Conservation (phyloP, 2,329 filamentous ascomycete species). For the Aspergillus sp. region DNA sequence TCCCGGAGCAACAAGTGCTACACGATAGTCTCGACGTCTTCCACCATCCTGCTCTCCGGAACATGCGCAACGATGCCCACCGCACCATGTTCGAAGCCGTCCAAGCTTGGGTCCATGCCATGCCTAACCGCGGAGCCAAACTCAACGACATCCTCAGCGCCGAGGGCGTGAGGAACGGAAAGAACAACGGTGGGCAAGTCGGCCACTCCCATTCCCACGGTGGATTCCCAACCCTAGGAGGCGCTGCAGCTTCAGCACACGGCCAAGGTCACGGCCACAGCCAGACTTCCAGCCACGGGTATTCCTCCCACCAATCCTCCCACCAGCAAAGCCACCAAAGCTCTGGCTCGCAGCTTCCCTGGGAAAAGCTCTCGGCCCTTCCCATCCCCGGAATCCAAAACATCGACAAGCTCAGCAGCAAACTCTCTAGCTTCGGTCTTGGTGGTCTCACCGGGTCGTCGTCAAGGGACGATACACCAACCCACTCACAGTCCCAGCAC, state of each 20-base stretch:
- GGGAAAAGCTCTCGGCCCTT: slow-evolving; percentile 33
- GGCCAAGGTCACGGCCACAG: slow-evolving; percentile 19
- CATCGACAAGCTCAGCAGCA: slow-evolving; percentile 34
- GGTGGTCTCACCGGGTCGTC: slow-evolving; percentile 21
- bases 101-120: slow-evolving; percentile 72
- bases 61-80: slow-evolving; percentile 76
- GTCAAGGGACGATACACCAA: slow-evolving; percentile 19
- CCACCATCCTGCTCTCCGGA: slow-evolving; percentile 83
- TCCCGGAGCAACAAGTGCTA: slow-evolving; percentile 79
- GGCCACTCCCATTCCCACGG: slow-evolving; percentile 31
- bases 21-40: slow-evolving; percentile 79
- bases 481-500: not conserved
- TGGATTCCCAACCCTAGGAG: slow-evolving; percentile 23
- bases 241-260: slow-evolving; percentile 18
- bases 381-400: slow-evolving; percentile 41
- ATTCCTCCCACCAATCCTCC: slow-evolving; percentile 23
- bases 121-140: slow-evolving; percentile 63
- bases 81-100: slow-evolving; percentile 87
- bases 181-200: slow-evolving; percentile 55
- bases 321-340: slow-evolving; percentile 7
- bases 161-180: slow-evolving; percentile 76
- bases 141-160: slow-evolving; percentile 77
- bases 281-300: slow-evolving; percentile 24
- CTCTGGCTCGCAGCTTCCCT: slow-evolving; percentile 22
- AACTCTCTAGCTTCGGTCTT: slow-evolving; percentile 30